phyloP scores from a whole-genome alignment of 2,329 filamentous ascomycete genomes.

The Penicillium sp. region DNA sequence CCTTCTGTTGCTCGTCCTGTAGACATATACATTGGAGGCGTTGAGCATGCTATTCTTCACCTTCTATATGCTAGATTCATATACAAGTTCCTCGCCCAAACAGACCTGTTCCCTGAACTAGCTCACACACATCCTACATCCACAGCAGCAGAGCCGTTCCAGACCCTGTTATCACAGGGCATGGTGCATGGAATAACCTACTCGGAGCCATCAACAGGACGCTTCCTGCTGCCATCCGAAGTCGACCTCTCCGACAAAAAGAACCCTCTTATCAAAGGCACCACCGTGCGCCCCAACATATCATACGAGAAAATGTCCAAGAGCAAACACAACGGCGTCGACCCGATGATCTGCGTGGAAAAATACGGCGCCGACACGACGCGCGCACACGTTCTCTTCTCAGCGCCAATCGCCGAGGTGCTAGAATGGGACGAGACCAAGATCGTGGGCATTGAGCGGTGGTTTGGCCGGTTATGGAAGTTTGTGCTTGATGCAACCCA shows the following conservation, averaged over 20 bases:
- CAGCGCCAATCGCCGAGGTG: conserved; percentile 77
- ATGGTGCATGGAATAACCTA: conserved; percentile 92
- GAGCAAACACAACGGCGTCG: conserved; percentile 88
- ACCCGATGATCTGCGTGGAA: conserved; percentile 68
- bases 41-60: conserved; percentile 88
- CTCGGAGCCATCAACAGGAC: conserved; percentile 67
- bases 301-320: conserved; percentile 93
- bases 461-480: conserved; percentile 67
- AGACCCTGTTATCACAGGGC: conserved; percentile 76
- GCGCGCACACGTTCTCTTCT: conserved; percentile 82
- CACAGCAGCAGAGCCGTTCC: conserved; percentile 68
- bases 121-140: conserved; percentile 29
- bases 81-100: conserved; percentile 73
- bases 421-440: conserved; percentile 85
- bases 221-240: conserved; percentile 73
- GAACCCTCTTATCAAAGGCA: conserved; percentile 59
- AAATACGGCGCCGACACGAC: conserved; percentile 80
- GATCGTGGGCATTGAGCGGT: conserved; percentile 75
- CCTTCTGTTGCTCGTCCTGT: conserved; percentile 63
- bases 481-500: conserved; percentile 44
- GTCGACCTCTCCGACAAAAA: conserved; percentile 59
- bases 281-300: conserved; percentile 56
- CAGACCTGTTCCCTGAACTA: conserved; percentile 35
- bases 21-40: conserved; percentile 82
- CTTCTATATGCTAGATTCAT: conserved; percentile 86